A percentile compares a stretch with the other conserved stretches of the same genome.
Conservation (phyloP, 2,329 filamentous ascomycete genomes). For the Chaetomiaceae sp. region DNA sequence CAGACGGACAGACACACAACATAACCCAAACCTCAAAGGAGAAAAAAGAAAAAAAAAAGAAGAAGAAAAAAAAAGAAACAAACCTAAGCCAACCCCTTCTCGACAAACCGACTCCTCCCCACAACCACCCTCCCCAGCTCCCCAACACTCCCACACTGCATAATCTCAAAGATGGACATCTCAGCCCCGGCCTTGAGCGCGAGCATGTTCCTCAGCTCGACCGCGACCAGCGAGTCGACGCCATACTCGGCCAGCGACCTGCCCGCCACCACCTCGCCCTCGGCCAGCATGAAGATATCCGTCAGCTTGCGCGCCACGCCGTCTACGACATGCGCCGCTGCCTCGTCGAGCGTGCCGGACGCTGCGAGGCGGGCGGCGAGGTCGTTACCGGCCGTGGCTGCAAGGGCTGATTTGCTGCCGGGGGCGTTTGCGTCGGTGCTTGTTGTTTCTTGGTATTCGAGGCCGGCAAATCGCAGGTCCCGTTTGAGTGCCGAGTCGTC, state of each 20-base stretch:
- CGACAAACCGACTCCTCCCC: slow-evolving; percentile 18
- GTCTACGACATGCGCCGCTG: slow-evolving; percentile 18
- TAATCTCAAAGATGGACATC: slow-evolving; percentile 36
- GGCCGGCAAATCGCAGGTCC: slow-evolving; percentile 19
- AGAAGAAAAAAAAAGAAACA: too few relatives aligned
- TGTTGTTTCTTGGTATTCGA: slow-evolving; percentile 13
- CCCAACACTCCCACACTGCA: slow-evolving; percentile 25
- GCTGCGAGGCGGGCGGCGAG: slow-evolving; percentile 9
- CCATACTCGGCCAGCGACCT: slow-evolving; percentile 33
- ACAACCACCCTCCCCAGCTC: slow-evolving; percentile 18
- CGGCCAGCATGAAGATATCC: slow-evolving; percentile 30
- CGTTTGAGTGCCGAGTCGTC: slow-evolving; percentile 13
- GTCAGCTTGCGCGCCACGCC: slow-evolving; percentile 30
- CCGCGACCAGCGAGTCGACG: slow-evolving; percentile 40
- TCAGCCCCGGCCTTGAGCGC: slow-evolving; percentile 31
- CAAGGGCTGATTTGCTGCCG: neutral
- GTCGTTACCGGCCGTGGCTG: neutral
- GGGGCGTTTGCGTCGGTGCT: neutral
- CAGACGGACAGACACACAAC: too few relatives aligned
- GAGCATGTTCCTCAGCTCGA: slow-evolving; percentile 42
- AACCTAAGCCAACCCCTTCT: neutral
- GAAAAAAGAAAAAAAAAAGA: too few relatives aligned
- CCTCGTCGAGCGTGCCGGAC: slow-evolving; percentile 15
- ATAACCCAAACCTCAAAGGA: too few relatives aligned
- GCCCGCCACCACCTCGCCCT: slow-evolving; percentile 28